Evolutionary conservation across 2,329 filamentous ascomycete species (phyloP).

Genomic region (Fusarium sp.): DNA sequence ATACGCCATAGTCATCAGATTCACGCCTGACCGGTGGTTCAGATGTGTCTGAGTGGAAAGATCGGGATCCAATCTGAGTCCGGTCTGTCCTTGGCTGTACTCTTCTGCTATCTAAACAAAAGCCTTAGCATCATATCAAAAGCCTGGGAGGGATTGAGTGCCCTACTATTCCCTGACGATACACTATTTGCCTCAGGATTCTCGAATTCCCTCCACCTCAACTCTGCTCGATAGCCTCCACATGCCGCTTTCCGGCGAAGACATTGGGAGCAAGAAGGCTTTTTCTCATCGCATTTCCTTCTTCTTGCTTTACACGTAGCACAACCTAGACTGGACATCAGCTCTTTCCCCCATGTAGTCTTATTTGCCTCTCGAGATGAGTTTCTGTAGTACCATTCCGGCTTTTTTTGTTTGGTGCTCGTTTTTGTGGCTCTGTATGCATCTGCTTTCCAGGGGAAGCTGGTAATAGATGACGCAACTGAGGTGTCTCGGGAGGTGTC

Average conservation of each 20-base stretch:
- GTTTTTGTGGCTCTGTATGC: not conserved
- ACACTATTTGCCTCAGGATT: not conserved
- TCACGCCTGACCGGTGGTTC: not conserved
- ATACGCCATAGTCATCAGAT: not conserved
- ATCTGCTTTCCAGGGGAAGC: not conserved
- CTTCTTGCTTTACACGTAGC: not conserved
- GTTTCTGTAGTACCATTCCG: not conserved
- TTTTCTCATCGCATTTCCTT: not conserved
- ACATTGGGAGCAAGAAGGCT: not conserved
- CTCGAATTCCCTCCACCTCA: not conserved
- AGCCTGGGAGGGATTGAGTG: not conserved
- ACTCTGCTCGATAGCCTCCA: not conserved
- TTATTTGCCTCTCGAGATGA: fast-evolving
- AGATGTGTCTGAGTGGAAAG: not conserved
- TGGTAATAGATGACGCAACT: not conserved
- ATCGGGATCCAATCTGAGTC: fast-evolving
- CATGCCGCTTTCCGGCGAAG: not conserved
- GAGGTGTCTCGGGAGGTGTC: not conserved
- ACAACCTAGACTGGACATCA: not conserved
- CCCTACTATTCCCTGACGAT: not conserved
- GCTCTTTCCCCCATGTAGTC: fast-evolving
- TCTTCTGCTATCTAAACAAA: not conserved
- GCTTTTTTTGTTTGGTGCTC: not conserved
- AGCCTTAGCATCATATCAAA: not conserved
- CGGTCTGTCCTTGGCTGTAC: not conserved